Evolutionary conservation across 2,329 filamentous ascomycete species (phyloP), one percentile per base, ranked within the genome.

Genomic region (Fonsecaea nubica): DNA sequence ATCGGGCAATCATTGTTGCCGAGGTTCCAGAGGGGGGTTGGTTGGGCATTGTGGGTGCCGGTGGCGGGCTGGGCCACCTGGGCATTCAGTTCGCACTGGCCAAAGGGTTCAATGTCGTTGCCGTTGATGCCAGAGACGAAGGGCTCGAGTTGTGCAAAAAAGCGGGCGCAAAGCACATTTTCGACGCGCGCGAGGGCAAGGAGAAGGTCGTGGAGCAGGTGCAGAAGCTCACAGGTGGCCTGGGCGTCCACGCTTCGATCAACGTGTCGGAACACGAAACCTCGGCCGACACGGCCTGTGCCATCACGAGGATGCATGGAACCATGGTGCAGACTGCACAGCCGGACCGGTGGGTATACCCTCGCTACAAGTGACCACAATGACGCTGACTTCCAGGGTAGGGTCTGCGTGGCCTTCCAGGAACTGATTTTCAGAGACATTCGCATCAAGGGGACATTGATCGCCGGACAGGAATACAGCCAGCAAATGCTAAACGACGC

Each of bases 291-390:
- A 74, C 82, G 25, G 82, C 80, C 0, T 86, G 83, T 60, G 85
- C 85, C 0, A 77, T 87, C 0, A 89, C 87, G 0, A 83, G 80
- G 72, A 87, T 85, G 81, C 87, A 89, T 72, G 86, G 85, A 2
- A 81, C 78, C 0, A 78, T 88, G 72, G 78, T 89, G 1, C 85
- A 89, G 74, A 82, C 89, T 56, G 86, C 85, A n/a, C 86, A 87
- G 75, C 59, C 59, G 4, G 59, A 62, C 32, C 59, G 59, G 59
- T 62, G 54, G 48, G 59, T 36, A 21, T 50, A 10, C 25, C 12
- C 33, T 18, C 30, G 6, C 7, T 12, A 6, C 8, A 36, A 33
- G 30, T 10, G 15, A 18, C 18, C 25, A 30, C 9, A 35, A 40
- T 3, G 25, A 4, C 9, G 30, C 32, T 61, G 58, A 61, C 48